A percentile compares a stretch with the other conserved stretches of the same genome.
Conservation (phyloP, 768 basidiomycete genomes). For the Calvatia gigantea region DNA sequence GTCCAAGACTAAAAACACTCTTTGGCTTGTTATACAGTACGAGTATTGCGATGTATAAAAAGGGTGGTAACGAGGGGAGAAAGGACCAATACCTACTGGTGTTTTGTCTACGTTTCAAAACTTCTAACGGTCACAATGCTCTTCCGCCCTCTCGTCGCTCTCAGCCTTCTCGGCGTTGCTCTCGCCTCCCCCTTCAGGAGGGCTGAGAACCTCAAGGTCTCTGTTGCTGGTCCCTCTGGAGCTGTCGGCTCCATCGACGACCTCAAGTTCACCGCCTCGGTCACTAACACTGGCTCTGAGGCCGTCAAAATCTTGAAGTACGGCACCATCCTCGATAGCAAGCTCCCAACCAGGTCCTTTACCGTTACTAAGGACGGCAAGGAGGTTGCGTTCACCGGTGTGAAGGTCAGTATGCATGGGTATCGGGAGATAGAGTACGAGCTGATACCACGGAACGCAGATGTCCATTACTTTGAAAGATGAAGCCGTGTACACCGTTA, state of each 20-base stretch:
- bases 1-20: background rate
- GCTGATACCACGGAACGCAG: slow-evolving; percentile 17
- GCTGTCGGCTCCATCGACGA: slow-evolving; percentile 34
- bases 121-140: slow-evolving; percentile 20
- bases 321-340: slow-evolving; percentile 41
- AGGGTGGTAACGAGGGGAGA: background rate
- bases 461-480: slow-evolving; percentile 33
- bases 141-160: slow-evolving; percentile 23
- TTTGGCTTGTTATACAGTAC: background rate
- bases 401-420: slow-evolving; percentile 30
- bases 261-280: slow-evolving; percentile 36
- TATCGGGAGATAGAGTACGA: background rate
- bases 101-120: background rate
- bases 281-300: slow-evolving; percentile 38
- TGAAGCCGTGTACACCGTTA: slow-evolving; percentile 35
- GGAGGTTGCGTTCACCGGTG: slow-evolving; percentile 37
- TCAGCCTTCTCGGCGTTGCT: slow-evolving; percentile 23
- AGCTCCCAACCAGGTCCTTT: slow-evolving; percentile 42
- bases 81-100: background rate
- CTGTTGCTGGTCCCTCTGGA: slow-evolving; percentile 23
- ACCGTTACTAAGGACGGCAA: slow-evolving; percentile 35
- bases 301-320: slow-evolving; percentile 42
- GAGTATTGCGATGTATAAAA: slow-evolving; percentile 1
- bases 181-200: slow-evolving; percentile 31
- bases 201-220: slow-evolving; percentile 28